Conservation (phyloP, 202 grass and related monocot species). For the Bolboschoenoplectus hybrid region DNA sequence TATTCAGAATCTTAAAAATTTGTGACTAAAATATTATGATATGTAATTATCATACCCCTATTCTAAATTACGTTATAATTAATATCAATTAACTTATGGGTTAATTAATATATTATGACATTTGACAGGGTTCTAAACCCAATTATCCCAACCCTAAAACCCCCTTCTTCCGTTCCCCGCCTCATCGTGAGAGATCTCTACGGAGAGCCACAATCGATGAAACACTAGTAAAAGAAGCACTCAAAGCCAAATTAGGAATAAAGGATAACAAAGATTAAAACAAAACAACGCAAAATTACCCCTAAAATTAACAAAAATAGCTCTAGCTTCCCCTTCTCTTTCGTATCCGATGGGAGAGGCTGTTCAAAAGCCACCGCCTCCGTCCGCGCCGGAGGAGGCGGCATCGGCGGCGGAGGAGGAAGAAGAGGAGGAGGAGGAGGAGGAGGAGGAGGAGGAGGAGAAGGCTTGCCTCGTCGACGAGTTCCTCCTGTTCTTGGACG, state of each 20-base stretch:
- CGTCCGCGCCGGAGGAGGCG: slow-evolving; percentile 41
- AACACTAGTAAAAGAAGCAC: slow-evolving; percentile 15
- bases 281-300: background rate
- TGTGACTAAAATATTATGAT: too few species aligned
- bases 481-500: slow-evolving; percentile 42
- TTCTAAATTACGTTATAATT: too few species aligned
- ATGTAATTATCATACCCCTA: too few species aligned
- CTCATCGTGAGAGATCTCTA: background rate
- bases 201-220: slow-evolving; percentile 35
- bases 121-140: slow-evolving; percentile 8
- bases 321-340: background rate
- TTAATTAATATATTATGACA: background rate
- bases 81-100: too few species aligned
- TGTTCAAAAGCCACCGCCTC: background rate
- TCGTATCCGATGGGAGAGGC: slow-evolving; percentile 13
- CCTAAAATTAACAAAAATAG: background rate
- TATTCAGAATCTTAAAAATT: too few species aligned
- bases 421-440: background rate
- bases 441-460: background rate
- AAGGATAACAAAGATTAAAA: slow-evolving; percentile 1
- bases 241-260: slow-evolving; percentile 18
- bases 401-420: background rate
- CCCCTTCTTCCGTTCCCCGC: slow-evolving; percentile 9
- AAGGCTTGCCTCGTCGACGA: slow-evolving; percentile 44
- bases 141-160: slow-evolving; percentile 40